Percentiles rank a stretch among this genome's conserved stretches.
Conservation (phyloP, 2,329 filamentous ascomycete species). For the Calonectria henricotiae region DNA sequence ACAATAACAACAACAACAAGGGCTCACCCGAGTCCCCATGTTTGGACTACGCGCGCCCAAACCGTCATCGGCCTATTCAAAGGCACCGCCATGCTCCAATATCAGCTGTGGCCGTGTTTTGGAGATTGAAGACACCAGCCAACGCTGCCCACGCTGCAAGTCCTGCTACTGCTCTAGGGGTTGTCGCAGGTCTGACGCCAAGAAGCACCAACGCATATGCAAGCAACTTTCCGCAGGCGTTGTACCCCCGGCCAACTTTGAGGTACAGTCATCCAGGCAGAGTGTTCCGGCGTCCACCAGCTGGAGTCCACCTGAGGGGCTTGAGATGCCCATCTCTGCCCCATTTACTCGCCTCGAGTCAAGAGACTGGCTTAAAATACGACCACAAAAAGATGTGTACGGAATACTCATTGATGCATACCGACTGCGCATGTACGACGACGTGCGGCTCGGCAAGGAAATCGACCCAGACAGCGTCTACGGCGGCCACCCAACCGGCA, state of each 20-base stretch:
- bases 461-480: slow-evolving; percentile 48
- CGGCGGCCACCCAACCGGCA: slow-evolving; percentile 38
- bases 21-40: background rate
- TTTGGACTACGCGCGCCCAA: background rate
- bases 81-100: slow-evolving; percentile 1
- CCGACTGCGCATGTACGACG: slow-evolving; percentile 60
- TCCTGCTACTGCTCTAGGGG: slow-evolving; percentile 25
- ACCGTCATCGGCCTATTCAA: background rate
- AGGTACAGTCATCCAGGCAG: background rate
- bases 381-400: slow-evolving; percentile 61
- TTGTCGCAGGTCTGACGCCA: background rate
- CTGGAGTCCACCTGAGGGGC: slow-evolving; percentile 41
- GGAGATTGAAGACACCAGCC: background rate
- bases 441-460: slow-evolving; percentile 40
- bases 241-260: background rate
- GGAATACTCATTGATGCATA: slow-evolving; percentile 63
- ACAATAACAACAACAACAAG: background rate
- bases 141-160: slow-evolving; percentile 6
- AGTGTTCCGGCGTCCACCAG: background rate
- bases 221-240: slow-evolving; percentile 2
- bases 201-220: slow-evolving; percentile 12
- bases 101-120: background rate
- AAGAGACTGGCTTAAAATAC: slow-evolving; percentile 59
- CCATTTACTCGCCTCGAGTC: slow-evolving; percentile 57
- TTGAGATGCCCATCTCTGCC: slow-evolving; percentile 47